Base-by-base conservation (phyloP, 1,284 basidiomycete genomes). In the Salmacisia buchloeana region DNA sequence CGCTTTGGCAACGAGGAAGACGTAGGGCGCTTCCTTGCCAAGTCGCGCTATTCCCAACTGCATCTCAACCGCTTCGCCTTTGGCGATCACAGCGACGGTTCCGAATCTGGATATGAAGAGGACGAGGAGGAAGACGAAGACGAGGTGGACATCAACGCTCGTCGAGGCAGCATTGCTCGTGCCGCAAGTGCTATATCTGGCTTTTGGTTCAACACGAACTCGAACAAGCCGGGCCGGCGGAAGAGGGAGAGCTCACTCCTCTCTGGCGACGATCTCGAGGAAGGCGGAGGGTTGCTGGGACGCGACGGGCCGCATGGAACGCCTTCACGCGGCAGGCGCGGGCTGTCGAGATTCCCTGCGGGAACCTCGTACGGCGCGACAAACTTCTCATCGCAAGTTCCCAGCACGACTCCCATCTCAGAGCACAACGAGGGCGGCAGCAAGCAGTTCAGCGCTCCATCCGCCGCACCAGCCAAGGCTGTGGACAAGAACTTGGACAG, bases 71-170 rank as follows among this genome's bases (percentile, higher is more conserved):
- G 43, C 31, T 7, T 60, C 41, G 15, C 18, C 23, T 21, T 45
- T 2, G 34, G 12, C 13, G 25, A 45, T 18, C 36, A 57, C 7
- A 31, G 21, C 39, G 38, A 29, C 1, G 61, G 63, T 12, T 63
- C 39, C 7, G 58, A 57, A 41, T 54, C 60, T 21, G 46, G 63
- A 31, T 12, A 38, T 12, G 36, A 56, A 3, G 45, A 46, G 18
- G 63, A 65, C 29, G 65, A 70, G 43, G 70, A 72, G 46, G 72
- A 73, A 12, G 72, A 68, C 36, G 69, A 68, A 18, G 68, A 63
- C 1, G 70, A 71, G 0, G 68, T 72, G 33, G 73, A 75, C 29
- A 39, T 39, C 38, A 66, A 71, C 43, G 57, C 21, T 15, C 49
- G 18, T 23, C 31, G 49, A 57, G 63, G 29, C 56, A 63, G 31